Evolutionary conservation across 2,329 filamentous ascomycete species (phyloP), one percentile per base, ranked within the genome.

Genomic region (Exophiala phaeomuriformis): DNA sequence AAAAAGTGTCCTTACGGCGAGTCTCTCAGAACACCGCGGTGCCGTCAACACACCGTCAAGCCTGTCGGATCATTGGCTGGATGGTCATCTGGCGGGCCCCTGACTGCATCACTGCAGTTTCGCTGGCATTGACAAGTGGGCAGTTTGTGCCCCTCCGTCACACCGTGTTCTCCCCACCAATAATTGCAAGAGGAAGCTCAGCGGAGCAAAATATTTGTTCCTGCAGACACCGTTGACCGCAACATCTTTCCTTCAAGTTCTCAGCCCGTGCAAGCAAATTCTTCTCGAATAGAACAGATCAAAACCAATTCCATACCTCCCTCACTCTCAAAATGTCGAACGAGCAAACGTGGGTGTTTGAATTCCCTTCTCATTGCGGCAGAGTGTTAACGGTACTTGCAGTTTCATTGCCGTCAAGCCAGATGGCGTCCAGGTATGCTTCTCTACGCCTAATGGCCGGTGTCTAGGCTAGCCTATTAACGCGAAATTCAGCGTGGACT

Each of bases 371-470:
- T 19, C 3, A 4, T 8, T 19, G 6, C n/a, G 44, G 5, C 31
- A 35, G 9, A 28, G n/a, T 33, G 10, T 67, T 72, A 65, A 73
- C 54, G 47, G 56, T 58, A 56, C 57, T 52, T 65, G 58, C 69
- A 97, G 91, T 80, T 97, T 97, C 88, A 97, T 97, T 83, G 93
- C 93, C 73, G 89, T 98, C 84, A 98, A 98, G 90, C 93, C 91
- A 68, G 93, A 97, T 79, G 93, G 93, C 75, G 93, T 97, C 78
- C 93, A 96, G 85, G 90, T 95, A 85, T 66, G 77, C 9, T 40
- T 32, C 3, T 35, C 36, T 10, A 41, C 36, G 27, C 2, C 2
- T 29, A 51, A 5, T 4, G 1, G 33, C 41, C 75, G 42, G 36
- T 47, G 28, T 39, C 50, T 35, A 3, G n/a, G 31, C 27, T 6